Evolutionary conservation across 2,329 filamentous ascomycete genomes (phyloP), one percentile per base, ranked within the genome.

Genomic region (Aspergillus chevalieri): DNA sequence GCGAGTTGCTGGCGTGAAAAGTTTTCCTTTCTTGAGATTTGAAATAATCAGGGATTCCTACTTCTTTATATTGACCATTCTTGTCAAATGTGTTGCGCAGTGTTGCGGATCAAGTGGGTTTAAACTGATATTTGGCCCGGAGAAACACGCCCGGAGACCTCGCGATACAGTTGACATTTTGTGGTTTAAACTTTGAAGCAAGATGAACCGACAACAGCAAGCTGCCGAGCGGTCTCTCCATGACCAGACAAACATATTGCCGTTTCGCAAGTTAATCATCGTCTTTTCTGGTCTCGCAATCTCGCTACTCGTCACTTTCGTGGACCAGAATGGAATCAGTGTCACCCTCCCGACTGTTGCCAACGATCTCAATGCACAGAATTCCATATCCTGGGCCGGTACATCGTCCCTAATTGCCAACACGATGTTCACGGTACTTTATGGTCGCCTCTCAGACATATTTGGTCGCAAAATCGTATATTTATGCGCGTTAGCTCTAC

Each of bases 341-440:
- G 71, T 74, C 2, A 73, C 74, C n/a, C 61, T 82, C 36, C 79
- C 79, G 24, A 76, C 77, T 26, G 74, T 81, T 56, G 73, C 74
- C 48, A 60, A 68, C 46, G 74, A 80, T 47, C 67, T 78, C 17
- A 56, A 71, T 47, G 71, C 71, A 1, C 65, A 66, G 44, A 56
- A 69, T 49, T 68, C 67, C 2, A 83, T 83, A 43, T 87, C 87
- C 60, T 88, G 84, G 85, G 78, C 82, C 10, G 85, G 84, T 2
- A 87, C 85, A 4, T 82, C 81, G 14, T 89, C 86, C 55, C 71
- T 89, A 4, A 75, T 89, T 4, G 80, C 83, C 3, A 82, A 79
- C 49, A 84, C 83, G 0, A 77, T 79, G 30, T 85, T 85, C 54
- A 82, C 83, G 54, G 80, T 84, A 51, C 72, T 86, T 0, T 85